Conservation (phyloP, 768 basidiomycete genomes). For the Naganishia friedmannii region DNA sequence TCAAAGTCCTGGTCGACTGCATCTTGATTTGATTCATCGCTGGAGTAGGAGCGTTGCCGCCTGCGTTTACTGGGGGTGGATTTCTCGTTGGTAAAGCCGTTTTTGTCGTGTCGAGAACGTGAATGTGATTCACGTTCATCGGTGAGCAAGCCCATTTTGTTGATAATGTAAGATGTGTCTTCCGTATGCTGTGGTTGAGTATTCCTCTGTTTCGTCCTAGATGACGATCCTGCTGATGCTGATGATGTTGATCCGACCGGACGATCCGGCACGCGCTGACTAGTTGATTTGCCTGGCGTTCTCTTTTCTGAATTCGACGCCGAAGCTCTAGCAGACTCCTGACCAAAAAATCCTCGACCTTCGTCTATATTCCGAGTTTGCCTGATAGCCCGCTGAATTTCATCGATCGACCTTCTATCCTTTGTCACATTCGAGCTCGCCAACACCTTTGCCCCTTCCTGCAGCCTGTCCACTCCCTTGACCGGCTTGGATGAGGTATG, state of each 20-base stretch:
- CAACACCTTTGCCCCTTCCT: neutral
- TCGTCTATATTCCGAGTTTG: neutral
- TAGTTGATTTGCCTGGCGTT: neutral
- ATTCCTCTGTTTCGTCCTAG: neutral
- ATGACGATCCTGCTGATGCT: neutral
- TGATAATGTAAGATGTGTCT: slow-evolving; percentile 11
- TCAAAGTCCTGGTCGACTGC: slow-evolving; percentile 15
- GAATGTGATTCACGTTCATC: slow-evolving; percentile 3
- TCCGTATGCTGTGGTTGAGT: neutral
- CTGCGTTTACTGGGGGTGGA: slow-evolving; percentile 1
- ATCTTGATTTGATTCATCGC: neutral
- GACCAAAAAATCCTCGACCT: slow-evolving; percentile 12
- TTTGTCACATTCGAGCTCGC: neutral
- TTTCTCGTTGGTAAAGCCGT: neutral
- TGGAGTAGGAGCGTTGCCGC: neutral
- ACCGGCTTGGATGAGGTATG: slow-evolving; percentile 10
- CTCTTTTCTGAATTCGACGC: neutral
- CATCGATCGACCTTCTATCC: slow-evolving; percentile 20
- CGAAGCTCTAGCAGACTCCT: neutral
- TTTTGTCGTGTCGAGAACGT: neutral
- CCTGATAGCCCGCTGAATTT: slow-evolving; percentile 15
- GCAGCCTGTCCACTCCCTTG: slow-evolving; percentile 4
- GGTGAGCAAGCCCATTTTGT: slow-evolving; percentile 12
- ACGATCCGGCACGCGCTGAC: slow-evolving; percentile 1
- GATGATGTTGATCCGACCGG: neutral